A percentile compares a stretch with the other conserved stretches of the same genome.
Conservation (phyloP, 768 basidiomycete species). For the Boletus rubescentipes region DNA sequence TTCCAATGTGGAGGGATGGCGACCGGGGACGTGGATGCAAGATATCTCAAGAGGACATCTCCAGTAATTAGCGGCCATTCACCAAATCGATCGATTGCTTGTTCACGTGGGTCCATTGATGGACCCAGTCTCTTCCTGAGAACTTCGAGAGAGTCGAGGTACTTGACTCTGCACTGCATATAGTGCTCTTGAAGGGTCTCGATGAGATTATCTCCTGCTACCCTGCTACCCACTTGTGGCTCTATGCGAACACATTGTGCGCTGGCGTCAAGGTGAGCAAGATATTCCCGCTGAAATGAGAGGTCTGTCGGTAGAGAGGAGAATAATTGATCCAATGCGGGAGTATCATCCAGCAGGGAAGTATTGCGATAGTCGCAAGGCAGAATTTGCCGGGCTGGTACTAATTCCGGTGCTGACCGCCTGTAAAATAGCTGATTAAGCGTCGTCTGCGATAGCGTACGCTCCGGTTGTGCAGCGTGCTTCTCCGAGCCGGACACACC, state of each 20-base stretch:
- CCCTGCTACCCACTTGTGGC: no score
- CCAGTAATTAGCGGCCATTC: conserved; percentile 31
- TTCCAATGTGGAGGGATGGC: conserved; percentile 26
- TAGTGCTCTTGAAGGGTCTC: background rate
- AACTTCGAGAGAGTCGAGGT: background rate
- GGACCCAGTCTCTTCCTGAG: conserved; percentile 12
- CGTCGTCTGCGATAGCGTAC: background rate
- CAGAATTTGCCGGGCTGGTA: background rate
- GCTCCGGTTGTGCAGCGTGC: background rate
- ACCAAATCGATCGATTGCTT: background rate
- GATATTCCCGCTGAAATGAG: no score
- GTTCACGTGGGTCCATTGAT: background rate
- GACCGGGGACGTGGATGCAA: background rate
- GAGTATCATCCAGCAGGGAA: no score
- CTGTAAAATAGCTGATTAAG: background rate
- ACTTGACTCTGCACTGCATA: background rate
- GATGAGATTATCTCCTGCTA: no score
- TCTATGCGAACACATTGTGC: no score
- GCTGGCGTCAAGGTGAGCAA: no score
- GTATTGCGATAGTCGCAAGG: background rate
- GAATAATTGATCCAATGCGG: background rate
- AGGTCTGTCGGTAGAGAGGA: no score
- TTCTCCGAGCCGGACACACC: no score
- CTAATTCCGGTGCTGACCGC: background rate
- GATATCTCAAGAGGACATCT: background rate